Percentiles rank a stretch among this genome's conserved stretches.
Conservation (phyloP, 1,139 yeast species). For the Protomyces gravidus region DNA sequence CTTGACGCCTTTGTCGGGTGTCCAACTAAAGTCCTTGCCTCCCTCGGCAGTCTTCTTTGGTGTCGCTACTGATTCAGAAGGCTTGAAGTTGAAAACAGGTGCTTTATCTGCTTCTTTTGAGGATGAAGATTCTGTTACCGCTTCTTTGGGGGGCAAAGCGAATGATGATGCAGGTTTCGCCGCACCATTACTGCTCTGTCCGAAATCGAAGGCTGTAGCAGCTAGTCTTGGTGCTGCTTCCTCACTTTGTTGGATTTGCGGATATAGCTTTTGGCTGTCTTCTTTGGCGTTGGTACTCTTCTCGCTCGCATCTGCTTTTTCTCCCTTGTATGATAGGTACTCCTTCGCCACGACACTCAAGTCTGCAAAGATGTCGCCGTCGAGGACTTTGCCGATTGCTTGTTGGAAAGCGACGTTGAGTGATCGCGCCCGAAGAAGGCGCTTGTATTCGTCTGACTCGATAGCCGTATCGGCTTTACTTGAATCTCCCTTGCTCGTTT, state of each 20-base stretch:
- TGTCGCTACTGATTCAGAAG: background rate
- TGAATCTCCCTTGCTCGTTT: background rate
- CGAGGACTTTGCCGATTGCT: conserved; percentile 5
- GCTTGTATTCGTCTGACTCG: conserved; percentile 8
- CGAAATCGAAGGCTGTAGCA: background rate
- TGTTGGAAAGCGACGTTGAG: conserved; percentile 34
- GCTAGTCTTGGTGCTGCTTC: background rate
- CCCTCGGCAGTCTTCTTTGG: conserved; percentile 4
- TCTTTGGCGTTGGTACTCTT: background rate
- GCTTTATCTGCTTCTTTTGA: background rate
- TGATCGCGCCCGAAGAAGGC: conserved; percentile 13
- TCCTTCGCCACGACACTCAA: conserved; percentile 9
- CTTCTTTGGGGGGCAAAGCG: background rate
- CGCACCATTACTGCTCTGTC: background rate
- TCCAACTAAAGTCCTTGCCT: conserved; percentile 37
- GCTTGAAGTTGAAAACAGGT: background rate
- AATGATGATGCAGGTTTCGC: conserved; percentile 12
- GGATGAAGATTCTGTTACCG: background rate
- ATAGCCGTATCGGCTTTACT: no score
- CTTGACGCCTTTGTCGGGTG: conserved; percentile 42
- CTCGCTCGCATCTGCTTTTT: background rate
- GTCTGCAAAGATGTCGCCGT: conserved; percentile 17
- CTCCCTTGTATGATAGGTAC: background rate
- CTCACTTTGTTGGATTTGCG: background rate
- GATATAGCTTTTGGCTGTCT: conserved; percentile 9